These are phyloP conservation scores for Neostapfia colusana DNA, from an alignment of 176 grass and related monocot species.

Conservation along the genomic window DNA sequence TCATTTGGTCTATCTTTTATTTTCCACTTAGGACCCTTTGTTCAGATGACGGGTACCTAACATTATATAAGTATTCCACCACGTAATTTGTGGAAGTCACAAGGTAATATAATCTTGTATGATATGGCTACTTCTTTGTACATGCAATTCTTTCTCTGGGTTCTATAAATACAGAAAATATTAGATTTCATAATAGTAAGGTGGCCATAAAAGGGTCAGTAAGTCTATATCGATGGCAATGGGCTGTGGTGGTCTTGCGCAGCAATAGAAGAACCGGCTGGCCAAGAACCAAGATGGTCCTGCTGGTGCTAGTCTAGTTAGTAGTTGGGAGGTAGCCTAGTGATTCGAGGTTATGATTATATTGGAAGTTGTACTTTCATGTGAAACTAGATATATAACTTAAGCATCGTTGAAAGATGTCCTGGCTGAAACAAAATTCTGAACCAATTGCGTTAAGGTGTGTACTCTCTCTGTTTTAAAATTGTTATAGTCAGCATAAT, in stretches of 20 bases:
- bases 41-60: background rate
- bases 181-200: too few species aligned
- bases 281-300: constrained; percentile 36
- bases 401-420: constrained; percentile 18
- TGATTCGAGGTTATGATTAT: constrained; percentile 25
- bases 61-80: background rate
- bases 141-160: too few species aligned
- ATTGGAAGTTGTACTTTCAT: constrained; percentile 16
- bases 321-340: constrained; percentile 40
- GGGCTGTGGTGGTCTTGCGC: background rate
- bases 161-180: too few species aligned
- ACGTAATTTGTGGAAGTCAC: background rate
- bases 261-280: constrained; percentile 18
- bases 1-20: too few species aligned
- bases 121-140: too few species aligned
- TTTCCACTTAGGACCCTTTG: too few species aligned
- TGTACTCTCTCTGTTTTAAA: too few species aligned
- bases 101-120: background rate
- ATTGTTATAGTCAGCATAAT: too few species aligned
- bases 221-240: too few species aligned
- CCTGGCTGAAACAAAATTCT: background rate
- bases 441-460: too few species aligned
- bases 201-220: too few species aligned
- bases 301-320: constrained; percentile 29
- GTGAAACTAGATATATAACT: constrained; percentile 13